Evolutionary conservation across 176 grass and related monocot genomes (phyloP).

Genomic region (Oryza glaberrima): DNA sequence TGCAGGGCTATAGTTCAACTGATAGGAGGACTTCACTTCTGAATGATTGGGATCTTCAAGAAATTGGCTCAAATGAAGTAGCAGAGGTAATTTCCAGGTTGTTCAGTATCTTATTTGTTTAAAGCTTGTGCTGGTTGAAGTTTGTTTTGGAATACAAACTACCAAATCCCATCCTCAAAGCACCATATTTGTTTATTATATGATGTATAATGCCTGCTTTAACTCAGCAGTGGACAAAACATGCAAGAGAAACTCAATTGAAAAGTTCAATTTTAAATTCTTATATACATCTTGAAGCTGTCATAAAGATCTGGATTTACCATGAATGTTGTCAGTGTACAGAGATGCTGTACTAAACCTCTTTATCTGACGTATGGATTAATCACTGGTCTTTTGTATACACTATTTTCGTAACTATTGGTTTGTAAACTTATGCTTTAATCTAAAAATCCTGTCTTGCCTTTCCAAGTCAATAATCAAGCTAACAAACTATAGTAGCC

Average conservation of each 20-base stretch:
- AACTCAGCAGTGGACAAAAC: slow-evolving; percentile 6
- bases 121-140: neutral
- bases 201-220: neutral
- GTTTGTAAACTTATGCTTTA: neutral
- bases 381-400: slow-evolving; percentile 23
- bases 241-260: slow-evolving; percentile 10
- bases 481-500: neutral
- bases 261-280: neutral
- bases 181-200: slow-evolving; percentile 1
- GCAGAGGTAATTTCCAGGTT: slow-evolving; percentile 69
- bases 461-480: neutral
- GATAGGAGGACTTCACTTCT: slow-evolving; percentile 75
- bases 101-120: neutral
- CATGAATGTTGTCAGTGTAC: slow-evolving; percentile 6
- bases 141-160: slow-evolving; percentile 6
- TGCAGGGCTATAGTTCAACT: slow-evolving; percentile 84
- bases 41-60: slow-evolving; percentile 98
- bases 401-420: slow-evolving; percentile 16
- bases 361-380: neutral
- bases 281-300: slow-evolving; percentile 1
- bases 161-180: neutral
- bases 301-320: neutral
- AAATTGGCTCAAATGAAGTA: slow-evolving; percentile 85
- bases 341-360: neutral
- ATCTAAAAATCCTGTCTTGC: neutral